These are phyloP conservation scores for Globisporangium camurandrum DNA, from an alignment of 352 stramenopile species.

Conservation along the genomic window DNA sequence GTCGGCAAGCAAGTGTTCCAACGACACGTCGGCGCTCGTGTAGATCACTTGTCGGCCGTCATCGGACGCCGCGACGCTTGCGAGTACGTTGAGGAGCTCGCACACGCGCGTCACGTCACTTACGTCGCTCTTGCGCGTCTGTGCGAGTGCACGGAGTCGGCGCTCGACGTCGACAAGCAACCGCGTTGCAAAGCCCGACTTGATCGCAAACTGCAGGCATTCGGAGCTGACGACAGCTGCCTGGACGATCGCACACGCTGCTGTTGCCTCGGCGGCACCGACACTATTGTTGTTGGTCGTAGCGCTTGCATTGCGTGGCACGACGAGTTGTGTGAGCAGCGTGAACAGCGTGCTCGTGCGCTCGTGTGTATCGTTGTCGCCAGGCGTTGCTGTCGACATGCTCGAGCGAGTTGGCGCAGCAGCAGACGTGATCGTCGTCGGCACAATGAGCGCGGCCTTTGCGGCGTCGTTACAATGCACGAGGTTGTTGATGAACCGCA, in stretches of 20 bases:
- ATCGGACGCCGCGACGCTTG: constrained; percentile 29
- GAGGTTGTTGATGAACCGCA: constrained; percentile 45
- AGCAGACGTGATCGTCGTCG: background rate
- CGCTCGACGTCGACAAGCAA: constrained; percentile 31
- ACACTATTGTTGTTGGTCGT: background rate
- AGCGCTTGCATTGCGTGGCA: background rate
- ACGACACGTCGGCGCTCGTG: constrained; percentile 17
- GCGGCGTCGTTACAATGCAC: constrained; percentile 30
- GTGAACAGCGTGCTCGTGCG: constrained; percentile 8
- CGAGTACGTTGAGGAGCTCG: constrained; percentile 38
- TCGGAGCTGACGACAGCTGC: constrained; percentile 38
- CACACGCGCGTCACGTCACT: constrained; percentile 26
- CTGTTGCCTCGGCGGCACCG: constrained; percentile 16
- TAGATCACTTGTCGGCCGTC: constrained; percentile 38
- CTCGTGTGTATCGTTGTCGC: background rate
- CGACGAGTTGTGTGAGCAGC: constrained; percentile 11
- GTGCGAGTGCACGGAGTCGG: constrained; percentile 20
- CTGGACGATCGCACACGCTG: constrained; percentile 37
- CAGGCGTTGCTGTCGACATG: background rate
- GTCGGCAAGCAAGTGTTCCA: constrained; percentile 40
- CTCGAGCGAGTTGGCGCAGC: too few species aligned
- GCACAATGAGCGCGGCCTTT: constrained; percentile 25
- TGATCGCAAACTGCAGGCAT: constrained; percentile 36
- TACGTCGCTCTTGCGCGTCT: constrained; percentile 27
- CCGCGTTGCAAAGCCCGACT: constrained; percentile 28